Conservation (phyloP, 306 rosid species). For the Bauhinia variegata region DNA sequence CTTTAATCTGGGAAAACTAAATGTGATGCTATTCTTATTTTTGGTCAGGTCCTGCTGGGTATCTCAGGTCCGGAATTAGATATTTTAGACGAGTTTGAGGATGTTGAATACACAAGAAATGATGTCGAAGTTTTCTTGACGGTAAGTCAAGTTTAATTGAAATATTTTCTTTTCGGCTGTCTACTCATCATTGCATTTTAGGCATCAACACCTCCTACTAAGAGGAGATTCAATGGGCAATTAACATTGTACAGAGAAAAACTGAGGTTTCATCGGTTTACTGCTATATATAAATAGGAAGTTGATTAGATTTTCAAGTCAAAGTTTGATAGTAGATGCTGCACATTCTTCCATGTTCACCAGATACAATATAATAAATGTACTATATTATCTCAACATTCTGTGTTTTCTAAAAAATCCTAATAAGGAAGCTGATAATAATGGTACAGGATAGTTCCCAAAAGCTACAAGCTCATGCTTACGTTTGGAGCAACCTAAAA, state of each 20-base stretch:
- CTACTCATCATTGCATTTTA: too few species aligned
- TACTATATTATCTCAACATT: neutral
- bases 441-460: slow-evolving; percentile 64
- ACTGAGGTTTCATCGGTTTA: neutral
- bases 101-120: slow-evolving; percentile 72
- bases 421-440: neutral
- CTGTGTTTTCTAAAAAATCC: slow-evolving; percentile 12
- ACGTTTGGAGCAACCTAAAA: slow-evolving; percentile 71
- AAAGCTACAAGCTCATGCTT: slow-evolving; percentile 51
- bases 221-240: too few species aligned
- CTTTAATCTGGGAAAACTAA: slow-evolving; percentile 13
- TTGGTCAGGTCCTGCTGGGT: slow-evolving; percentile 68
- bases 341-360: neutral
- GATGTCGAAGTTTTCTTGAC: neutral
- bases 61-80: slow-evolving; percentile 66
- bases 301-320: slow-evolving; percentile 6
- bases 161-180: too few species aligned
- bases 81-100: slow-evolving; percentile 78
- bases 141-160: neutral
- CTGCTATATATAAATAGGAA: neutral
- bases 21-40: neutral
- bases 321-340: neutral
- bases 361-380: neutral
- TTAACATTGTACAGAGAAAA: neutral
- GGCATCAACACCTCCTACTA: too few species aligned